Conservation (phyloP, 768 basidiomycete genomes). For the Clathrus columnatus region DNA sequence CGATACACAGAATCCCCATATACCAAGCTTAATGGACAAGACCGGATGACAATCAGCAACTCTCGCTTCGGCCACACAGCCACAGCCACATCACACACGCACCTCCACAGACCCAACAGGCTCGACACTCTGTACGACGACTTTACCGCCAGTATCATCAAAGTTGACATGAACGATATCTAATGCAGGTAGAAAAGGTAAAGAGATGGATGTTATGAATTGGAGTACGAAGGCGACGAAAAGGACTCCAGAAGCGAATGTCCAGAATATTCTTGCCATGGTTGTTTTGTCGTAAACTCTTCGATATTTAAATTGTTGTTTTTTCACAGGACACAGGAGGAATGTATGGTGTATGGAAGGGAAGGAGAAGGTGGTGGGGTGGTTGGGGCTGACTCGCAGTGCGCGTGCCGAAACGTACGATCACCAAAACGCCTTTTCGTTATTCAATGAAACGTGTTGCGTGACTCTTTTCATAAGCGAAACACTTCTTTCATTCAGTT, state of each 20-base stretch:
- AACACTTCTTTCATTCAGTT: too few relatives aligned
- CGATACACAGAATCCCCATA: conserved; percentile 35
- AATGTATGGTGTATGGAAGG: too few relatives aligned
- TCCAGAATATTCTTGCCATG: conserved; percentile 13
- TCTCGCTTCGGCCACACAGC: conserved; percentile 4
- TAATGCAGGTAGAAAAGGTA: conserved; percentile 58
- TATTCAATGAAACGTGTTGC: too few relatives aligned
- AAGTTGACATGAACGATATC: conserved; percentile 59
- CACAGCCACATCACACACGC: conserved; percentile 23
- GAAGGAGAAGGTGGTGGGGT: too few relatives aligned
- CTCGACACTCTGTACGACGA: conserved; percentile 16
- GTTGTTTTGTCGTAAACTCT: too few relatives aligned
- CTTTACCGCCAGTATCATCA: conserved; percentile 19
- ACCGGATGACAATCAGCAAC: neutral
- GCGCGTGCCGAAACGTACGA: too few relatives aligned
- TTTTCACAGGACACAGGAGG: too few relatives aligned
- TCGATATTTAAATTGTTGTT: too few relatives aligned
- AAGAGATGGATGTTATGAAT: conserved; percentile 60
- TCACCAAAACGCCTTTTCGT: too few relatives aligned
- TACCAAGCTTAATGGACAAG: conserved; percentile 44
- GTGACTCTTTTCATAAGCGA: too few relatives aligned
- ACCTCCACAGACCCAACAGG: conserved; percentile 44
- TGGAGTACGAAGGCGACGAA: conserved; percentile 55
- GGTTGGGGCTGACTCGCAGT: too few relatives aligned
- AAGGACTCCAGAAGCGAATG: conserved; percentile 41